These are phyloP conservation scores for Helicostylum pulchrum DNA, from an alignment of 192 early-diverging fungal species.

Conservation along the genomic window DNA sequence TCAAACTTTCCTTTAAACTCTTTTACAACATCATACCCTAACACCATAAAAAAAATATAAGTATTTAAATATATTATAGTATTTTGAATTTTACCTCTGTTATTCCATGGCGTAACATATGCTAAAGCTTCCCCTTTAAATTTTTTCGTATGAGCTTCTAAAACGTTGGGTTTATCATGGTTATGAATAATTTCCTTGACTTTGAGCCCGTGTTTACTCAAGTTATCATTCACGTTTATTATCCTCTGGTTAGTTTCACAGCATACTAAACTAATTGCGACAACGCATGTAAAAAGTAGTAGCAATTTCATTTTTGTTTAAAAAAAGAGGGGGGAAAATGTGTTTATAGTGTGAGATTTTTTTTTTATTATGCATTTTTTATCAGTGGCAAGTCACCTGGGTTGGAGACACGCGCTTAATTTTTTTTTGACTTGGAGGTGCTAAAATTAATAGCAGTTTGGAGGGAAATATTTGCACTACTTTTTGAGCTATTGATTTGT, in stretches of 20 bases:
- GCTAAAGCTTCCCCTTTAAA: slow-evolving; percentile 35
- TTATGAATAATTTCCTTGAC: slow-evolving; percentile 2
- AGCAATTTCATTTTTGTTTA: background rate
- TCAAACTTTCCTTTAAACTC: slow-evolving; percentile 46
- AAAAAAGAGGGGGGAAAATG: background rate
- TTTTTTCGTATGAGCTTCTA: slow-evolving; percentile 25
- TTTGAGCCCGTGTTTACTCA: background rate
- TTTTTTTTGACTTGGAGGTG: too few species aligned
- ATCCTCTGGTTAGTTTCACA: background rate
- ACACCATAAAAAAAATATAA: too few species aligned
- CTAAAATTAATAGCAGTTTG: too few species aligned
- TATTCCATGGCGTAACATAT: slow-evolving; percentile 46
- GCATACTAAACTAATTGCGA: background rate
- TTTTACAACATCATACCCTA: slow-evolving; percentile 43
- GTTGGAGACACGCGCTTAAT: too few species aligned
- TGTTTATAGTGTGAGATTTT: background rate
- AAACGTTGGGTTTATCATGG: slow-evolving; percentile 21
- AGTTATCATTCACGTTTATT: background rate
- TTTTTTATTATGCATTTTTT: too few species aligned
- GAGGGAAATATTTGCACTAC: too few species aligned
- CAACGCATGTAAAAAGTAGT: background rate
- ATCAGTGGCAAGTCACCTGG: too few species aligned
- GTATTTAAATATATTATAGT: too few species aligned
- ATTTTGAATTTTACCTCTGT: slow-evolving; percentile 28
- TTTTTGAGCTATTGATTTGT: too few species aligned